These are phyloP conservation scores for Metschnikowia cubensis DNA, from an alignment of 805 yeast species.

Conservation along the genomic window DNA sequence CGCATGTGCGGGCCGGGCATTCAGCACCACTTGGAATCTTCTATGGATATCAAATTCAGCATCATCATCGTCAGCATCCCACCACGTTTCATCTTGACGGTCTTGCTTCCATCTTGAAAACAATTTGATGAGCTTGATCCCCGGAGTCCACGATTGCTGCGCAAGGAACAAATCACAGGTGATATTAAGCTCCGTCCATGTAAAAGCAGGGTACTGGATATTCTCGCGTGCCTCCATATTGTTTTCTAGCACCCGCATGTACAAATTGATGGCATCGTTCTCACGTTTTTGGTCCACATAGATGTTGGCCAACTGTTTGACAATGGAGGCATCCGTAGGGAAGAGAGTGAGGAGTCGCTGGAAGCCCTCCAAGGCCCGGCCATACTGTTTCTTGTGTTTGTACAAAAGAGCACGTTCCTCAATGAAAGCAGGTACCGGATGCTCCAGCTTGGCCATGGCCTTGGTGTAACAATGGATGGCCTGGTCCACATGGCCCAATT, in stretches of 20 bases:
- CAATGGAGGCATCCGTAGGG: constrained; percentile 57
- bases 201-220: constrained; percentile 52
- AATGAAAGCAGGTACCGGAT: constrained; percentile 32
- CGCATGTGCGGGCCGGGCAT: constrained; percentile 8
- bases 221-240: constrained; percentile 42
- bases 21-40: constrained; percentile 39
- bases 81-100: constrained; percentile 59
- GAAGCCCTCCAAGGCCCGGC: constrained; percentile 72
- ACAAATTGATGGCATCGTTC: constrained; percentile 71
- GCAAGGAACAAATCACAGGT: constrained; percentile 74
- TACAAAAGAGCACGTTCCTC: constrained; percentile 65
- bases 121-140: constrained; percentile 60
- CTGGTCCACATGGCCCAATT: constrained; percentile 65
- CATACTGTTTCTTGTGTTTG: constrained; percentile 59
- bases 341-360: constrained; percentile 49
- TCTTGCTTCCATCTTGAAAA: constrained; percentile 81
- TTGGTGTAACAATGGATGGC: constrained; percentile 75
- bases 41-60: constrained; percentile 67
- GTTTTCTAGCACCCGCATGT: constrained; percentile 57
- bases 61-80: constrained; percentile 67
- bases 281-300: constrained; percentile 56
- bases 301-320: constrained; percentile 54
- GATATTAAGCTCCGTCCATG: constrained; percentile 86
- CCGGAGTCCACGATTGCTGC: constrained; percentile 59
- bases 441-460: constrained; percentile 47